Conservation (phyloP, 2,329 filamentous ascomycete genomes). For the Aspergillus quadricinctus region DNA sequence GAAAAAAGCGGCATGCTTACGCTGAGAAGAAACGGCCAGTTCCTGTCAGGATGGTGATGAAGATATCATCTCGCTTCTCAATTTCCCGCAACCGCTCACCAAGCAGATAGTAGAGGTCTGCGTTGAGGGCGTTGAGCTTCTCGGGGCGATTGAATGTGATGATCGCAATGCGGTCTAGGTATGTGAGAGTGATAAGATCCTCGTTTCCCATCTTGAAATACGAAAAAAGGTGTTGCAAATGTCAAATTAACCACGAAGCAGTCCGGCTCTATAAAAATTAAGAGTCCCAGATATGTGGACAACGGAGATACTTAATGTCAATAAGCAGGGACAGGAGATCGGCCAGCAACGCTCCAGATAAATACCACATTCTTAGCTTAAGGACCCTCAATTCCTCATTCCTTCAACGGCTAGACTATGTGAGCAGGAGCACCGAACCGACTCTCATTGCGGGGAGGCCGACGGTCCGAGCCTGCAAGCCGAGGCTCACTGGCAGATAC, state of each 20-base stretch:
- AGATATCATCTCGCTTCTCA: slow-evolving; percentile 72
- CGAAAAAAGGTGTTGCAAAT: not conserved
- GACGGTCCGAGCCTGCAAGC: slow-evolving; percentile 5
- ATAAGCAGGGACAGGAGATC: not conserved
- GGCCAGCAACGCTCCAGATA: slow-evolving; percentile 1
- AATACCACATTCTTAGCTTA: not conserved
- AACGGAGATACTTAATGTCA: not conserved
- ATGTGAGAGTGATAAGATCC: slow-evolving; percentile 55
- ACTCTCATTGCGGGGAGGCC: slow-evolving; percentile 15
- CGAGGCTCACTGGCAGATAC: slow-evolving; percentile 15
- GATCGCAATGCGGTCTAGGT: slow-evolving; percentile 67
- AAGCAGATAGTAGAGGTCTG: slow-evolving; percentile 71
- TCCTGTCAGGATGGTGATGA: slow-evolving; percentile 77
- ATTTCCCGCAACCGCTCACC: slow-evolving; percentile 71
- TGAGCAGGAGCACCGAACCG: not conserved
- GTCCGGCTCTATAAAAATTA: not conserved
- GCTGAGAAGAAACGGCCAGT: slow-evolving; percentile 83
- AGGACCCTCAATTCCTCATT: not conserved
- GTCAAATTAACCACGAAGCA: not conserved
- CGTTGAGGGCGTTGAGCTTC: slow-evolving; percentile 80
- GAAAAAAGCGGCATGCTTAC: slow-evolving; percentile 46
- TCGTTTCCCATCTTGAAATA: slow-evolving; percentile 27
- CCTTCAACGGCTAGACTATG: not conserved
- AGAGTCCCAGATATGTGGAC: not conserved
- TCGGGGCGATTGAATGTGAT: slow-evolving; percentile 80